phyloP scores from a whole-genome alignment of 139 green algal genomes.

The Zygnema cylindricum region DNA sequence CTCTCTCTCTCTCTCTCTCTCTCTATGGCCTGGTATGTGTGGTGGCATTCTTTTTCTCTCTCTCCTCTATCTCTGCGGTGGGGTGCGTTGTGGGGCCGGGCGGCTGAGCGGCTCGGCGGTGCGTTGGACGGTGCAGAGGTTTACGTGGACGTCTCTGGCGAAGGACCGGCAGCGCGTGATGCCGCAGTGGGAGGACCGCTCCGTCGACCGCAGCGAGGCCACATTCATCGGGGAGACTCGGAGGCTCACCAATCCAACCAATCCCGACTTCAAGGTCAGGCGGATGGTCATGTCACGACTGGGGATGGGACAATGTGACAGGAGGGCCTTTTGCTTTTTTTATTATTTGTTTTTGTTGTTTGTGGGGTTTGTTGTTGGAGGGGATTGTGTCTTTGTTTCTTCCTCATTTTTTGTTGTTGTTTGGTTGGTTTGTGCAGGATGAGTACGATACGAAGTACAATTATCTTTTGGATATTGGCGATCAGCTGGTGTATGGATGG shows the following conservation, averaged over 20 bases:
- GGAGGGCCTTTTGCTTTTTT: neutral
- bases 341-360: neutral
- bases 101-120: too few relatives aligned
- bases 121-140: neutral
- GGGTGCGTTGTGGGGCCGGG: too few relatives aligned
- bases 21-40: too few relatives aligned
- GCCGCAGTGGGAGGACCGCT: constrained; percentile 34
- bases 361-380: neutral
- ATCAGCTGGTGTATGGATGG: constrained; percentile 40
- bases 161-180: constrained; percentile 23
- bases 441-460: constrained; percentile 39
- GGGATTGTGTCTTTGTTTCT: neutral
- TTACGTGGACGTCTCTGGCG: constrained; percentile 12
- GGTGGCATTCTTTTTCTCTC: too few relatives aligned
- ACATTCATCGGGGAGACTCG: constrained; percentile 24
- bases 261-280: constrained; percentile 40
- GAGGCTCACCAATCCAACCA: constrained; percentile 27
- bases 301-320: neutral
- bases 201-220: neutral
- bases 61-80: too few relatives aligned
- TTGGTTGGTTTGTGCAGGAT: constrained; percentile 3
- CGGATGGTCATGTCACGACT: neutral
- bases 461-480: constrained; percentile 22
- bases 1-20: too few relatives aligned
- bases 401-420: neutral